Evolutionary conservation across 129 eudicot genomes (phyloP), one percentile per base, ranked within the genome.

Genomic region (Flaveria trinervia): DNA sequence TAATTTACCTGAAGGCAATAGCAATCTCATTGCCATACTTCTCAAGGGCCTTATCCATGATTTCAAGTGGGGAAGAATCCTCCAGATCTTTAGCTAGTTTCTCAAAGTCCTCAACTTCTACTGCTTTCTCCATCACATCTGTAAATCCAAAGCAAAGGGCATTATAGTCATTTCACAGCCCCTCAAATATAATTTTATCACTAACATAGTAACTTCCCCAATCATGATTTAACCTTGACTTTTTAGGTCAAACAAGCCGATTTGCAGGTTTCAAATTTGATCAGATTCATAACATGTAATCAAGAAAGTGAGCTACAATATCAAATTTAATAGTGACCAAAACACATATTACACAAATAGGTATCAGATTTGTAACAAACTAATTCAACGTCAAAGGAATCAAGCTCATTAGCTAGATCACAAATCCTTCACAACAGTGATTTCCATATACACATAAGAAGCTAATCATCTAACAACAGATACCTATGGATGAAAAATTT

Each of bases 21-120:
- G 99, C 99, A 33, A 94, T 88, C 64, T 94, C 96, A 74, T 89
- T 76, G 22, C 97, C 99, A 81, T 91, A 95, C 36, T 84, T 91
- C 65, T 82, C 92, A 30, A 95, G 94, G 23, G 99, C 97, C 68
- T 82, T 91, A 43, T 95, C 99, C 88, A 95, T 95, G 61, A 95
- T 91, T 85, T 89, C 91, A 48, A 91, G 94, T 5, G 99, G 96
- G 9, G 99, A 95, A 56, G 97, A 88, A 51, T 88, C 88, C 28
- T 84, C 92, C 25, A 91, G 92, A 74, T 91, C 83, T 75, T 82
- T 86, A n/a, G 88, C 92, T 80, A 95, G 51, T 76, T 81, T 69
- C 72, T 91, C 97, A 71, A 67, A 87, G 83, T 91, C 90, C 61
- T 80, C 94, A 20, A 67, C 90, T 76, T 84, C 96, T 49, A 81